These are phyloP conservation scores for Calonectria hawksworthii DNA, from an alignment of 2,329 filamentous ascomycete genomes.

Conservation along the genomic window DNA sequence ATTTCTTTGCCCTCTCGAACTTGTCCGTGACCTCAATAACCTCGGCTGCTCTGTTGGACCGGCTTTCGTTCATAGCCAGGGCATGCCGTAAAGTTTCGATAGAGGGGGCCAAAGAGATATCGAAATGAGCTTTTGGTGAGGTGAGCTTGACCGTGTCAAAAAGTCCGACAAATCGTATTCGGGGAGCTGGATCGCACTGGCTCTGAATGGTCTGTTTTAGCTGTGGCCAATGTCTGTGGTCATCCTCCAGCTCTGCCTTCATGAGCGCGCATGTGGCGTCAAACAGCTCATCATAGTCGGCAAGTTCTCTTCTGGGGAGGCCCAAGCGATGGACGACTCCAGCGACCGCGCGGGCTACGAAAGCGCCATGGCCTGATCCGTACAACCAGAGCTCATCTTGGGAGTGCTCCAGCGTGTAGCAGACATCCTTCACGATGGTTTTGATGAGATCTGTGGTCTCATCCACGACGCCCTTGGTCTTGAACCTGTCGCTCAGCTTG, in stretches of 20 bases:
- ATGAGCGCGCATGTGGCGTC: conserved; percentile 33
- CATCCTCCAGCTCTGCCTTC: conserved; percentile 41
- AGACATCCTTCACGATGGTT: conserved; percentile 38
- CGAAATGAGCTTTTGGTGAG: conserved; percentile 26
- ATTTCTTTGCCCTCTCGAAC: conserved; percentile 27
- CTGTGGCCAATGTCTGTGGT: conserved; percentile 32
- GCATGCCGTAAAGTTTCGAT: conserved; percentile 41
- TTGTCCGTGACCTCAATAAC: conserved; percentile 19
- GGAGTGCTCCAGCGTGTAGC: conserved; percentile 26
- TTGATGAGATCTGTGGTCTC: conserved; percentile 37
- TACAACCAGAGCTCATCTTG: conserved; percentile 45
- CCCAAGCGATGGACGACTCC: conserved; percentile 40
- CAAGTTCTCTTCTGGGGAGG: conserved; percentile 13
- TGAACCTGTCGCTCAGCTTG: conserved; percentile 36
- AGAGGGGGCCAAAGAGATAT: conserved; percentile 36
- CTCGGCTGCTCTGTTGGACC: conserved; percentile 23
- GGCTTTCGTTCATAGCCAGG: conserved; percentile 40
- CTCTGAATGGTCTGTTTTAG: conserved; percentile 27
- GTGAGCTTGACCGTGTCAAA: conserved; percentile 36
- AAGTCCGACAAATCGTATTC: conserved; percentile 42
- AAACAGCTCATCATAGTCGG: conserved; percentile 38
- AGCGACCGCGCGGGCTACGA: conserved; percentile 40
- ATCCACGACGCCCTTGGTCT: conserved; percentile 26
- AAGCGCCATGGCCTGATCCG: conserved; percentile 42
- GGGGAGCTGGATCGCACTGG: conserved; percentile 23